Percentiles rank a stretch among this genome's conserved stretches.
phyloP scores from a whole-genome alignment of 2,329 filamentous ascomycete species.

The Clarireedia paspali region DNA sequence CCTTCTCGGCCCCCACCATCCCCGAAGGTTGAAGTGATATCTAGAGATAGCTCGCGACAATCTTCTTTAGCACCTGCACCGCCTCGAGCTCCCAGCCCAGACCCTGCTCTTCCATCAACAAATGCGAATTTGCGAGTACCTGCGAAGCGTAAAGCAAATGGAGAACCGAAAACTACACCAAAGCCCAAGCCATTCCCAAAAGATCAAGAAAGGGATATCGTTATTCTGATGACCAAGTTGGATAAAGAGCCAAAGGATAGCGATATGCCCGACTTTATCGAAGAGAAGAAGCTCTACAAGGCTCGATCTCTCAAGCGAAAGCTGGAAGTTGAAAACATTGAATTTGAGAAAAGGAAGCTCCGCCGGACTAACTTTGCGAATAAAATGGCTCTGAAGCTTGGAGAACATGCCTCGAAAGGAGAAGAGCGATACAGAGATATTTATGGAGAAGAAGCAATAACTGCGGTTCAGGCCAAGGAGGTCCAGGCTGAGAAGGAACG shows the following conservation, averaged over 20 bases:
- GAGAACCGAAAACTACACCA: constrained; percentile 48
- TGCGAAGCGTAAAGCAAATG: constrained; percentile 30
- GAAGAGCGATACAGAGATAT: constrained; percentile 68
- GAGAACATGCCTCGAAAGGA: constrained; percentile 60
- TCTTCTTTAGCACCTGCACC: constrained; percentile 38
- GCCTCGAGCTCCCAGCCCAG: background rate
- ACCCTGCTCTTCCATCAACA: constrained; percentile 35
- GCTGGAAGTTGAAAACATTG: constrained; percentile 54
- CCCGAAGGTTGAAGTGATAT: constrained; percentile 20
- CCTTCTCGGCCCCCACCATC: constrained; percentile 16
- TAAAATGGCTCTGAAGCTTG: constrained; percentile 53
- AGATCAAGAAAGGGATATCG: constrained; percentile 61
- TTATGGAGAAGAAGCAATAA: constrained; percentile 73
- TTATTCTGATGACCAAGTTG: constrained; percentile 53
- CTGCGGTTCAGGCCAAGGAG: constrained; percentile 84
- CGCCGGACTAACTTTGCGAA: constrained; percentile 52
- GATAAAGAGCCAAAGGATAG: constrained; percentile 51
- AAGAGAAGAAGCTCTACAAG: constrained; percentile 44
- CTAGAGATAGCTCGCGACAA: constrained; percentile 33
- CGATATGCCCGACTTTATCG: constrained; percentile 43
- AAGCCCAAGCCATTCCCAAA: constrained; percentile 41
- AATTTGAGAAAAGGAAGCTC: constrained; percentile 57
- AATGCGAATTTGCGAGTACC: constrained; percentile 38
- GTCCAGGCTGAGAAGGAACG: constrained; percentile 94
- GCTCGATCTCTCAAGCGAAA: constrained; percentile 59